These are phyloP conservation scores for Cyclostephanos tholiformis DNA, from an alignment of 108 stramenopile species.

Conservation along the genomic window DNA sequence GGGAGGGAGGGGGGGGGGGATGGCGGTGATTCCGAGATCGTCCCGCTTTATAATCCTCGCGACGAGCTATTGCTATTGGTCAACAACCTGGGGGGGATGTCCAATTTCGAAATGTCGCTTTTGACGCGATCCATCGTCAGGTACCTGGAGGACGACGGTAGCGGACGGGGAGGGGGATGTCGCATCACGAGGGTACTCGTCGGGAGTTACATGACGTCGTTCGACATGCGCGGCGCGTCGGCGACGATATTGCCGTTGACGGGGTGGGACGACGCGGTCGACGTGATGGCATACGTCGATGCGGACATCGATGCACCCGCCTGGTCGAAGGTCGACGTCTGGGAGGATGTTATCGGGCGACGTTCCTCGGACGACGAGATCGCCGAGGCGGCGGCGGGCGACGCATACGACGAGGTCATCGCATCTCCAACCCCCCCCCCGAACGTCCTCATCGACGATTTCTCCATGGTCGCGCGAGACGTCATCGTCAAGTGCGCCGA, in stretches of 20 bases:
- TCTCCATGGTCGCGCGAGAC: conserved; percentile 32
- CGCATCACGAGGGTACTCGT: conserved; percentile 76
- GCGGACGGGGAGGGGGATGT: conserved; percentile 18
- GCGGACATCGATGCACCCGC: conserved; percentile 83
- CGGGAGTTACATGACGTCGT: conserved; percentile 94
- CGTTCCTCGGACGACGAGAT: conserved; percentile 63
- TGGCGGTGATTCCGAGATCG: conserved; percentile 27
- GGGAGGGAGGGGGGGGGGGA: conserved; percentile 46
- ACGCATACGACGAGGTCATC: conserved; percentile 12
- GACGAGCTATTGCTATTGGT: conserved; percentile 86
- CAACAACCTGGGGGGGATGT: conserved; percentile 94
- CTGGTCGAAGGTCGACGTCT: conserved; percentile 74
- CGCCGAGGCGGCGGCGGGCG: conserved; percentile 49
- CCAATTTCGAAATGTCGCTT: conserved; percentile 93
- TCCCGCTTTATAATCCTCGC: conserved; percentile 62
- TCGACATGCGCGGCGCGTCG: conserved; percentile 96
- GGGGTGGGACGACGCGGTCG: conserved; percentile 24
- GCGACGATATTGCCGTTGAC: conserved; percentile 82
- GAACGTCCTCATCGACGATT: conserved; percentile 51
- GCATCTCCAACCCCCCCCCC: conserved; percentile 42
- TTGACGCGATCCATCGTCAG: conserved; percentile 72
- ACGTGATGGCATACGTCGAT: conserved; percentile 73
- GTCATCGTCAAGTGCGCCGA: conserved; percentile 42
- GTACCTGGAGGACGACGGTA: conserved; percentile 48
- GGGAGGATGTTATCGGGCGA: conserved; percentile 22